These are phyloP conservation scores for Pyrus bretschneideri DNA, from an alignment of 306 rosid genomes.

Conservation along the genomic window DNA sequence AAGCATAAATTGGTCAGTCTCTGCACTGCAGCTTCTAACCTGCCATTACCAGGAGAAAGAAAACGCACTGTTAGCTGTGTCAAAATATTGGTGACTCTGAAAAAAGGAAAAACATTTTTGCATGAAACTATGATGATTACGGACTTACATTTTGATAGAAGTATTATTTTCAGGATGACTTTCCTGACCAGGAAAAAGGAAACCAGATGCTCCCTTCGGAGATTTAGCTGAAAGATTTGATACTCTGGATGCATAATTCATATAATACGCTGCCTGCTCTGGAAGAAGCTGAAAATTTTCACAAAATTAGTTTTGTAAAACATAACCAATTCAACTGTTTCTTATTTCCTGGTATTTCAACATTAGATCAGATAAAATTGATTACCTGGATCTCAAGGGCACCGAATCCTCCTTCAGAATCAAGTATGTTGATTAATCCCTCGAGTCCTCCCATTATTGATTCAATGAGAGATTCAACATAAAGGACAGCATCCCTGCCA, in stretches of 20 bases:
- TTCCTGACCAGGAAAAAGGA: slow-evolving; percentile 92
- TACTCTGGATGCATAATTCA: slow-evolving; percentile 78
- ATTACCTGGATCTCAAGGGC: slow-evolving; percentile 91
- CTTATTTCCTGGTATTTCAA: neutral
- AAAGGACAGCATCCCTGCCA: slow-evolving; percentile 97
- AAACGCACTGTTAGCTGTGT: neutral
- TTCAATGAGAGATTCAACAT: slow-evolving; percentile 95
- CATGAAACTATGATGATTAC: neutral
- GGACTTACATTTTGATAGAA: slow-evolving; percentile 82
- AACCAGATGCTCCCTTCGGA: slow-evolving; percentile 68
- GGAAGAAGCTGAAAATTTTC: slow-evolving; percentile 79
- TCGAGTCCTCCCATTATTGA: slow-evolving; percentile 99
- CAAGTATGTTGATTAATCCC: slow-evolving; percentile 92
- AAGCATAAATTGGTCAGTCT: slow-evolving; percentile 94
- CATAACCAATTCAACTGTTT: slow-evolving; percentile 6
- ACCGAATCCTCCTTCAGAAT: slow-evolving; percentile 99
- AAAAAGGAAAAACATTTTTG: neutral
- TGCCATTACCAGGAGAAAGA: slow-evolving; percentile 22
- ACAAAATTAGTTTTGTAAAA: slow-evolving; percentile 30
- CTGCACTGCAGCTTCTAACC: slow-evolving; percentile 99
- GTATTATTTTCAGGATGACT: slow-evolving; percentile 90
- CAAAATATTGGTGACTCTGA: neutral
- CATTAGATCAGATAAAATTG: slow-evolving; percentile 13
- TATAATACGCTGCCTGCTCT: slow-evolving; percentile 90
- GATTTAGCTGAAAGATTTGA: slow-evolving; percentile 66